Base-by-base conservation (phyloP, 441 rosid genomes). In the Daphne laureola region DNA sequence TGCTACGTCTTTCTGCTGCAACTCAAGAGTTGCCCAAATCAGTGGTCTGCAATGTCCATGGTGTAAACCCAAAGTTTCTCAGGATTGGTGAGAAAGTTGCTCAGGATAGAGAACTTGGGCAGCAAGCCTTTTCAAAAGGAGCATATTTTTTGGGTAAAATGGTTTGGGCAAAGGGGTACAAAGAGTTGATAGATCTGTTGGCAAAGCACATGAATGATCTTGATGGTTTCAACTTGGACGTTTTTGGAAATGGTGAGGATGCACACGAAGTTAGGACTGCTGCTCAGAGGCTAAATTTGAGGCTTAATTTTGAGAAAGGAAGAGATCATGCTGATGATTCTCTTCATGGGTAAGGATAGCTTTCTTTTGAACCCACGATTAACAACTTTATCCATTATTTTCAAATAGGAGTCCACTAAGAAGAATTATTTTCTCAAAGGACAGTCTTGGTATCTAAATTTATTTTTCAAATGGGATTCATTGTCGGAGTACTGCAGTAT, bases 91-190 rank as follows among this genome's bases (percentile, higher is more conserved):
- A 89, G 53, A 86, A 74, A 55, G 73, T 89, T 56, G 87, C 82
- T 52, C 81, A 77, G 53, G 96, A 89, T 64, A 78, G 69, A 71
- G 88, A 86, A 57, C 90, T 76, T 44, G 98, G 98, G 57, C 88
- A 86, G 75, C 81, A 84, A 72, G 84, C 96, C 49, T 88, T 92
- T 73, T 89, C 96, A 27, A 86, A 89, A 68, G 98, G 92, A 58
- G 98, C 96, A 40, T 92, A 92, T 67, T 92, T 92, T 67, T 73
- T 92, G 52, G 98, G 96, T 43, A 92, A 92, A 79, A 84, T 92
- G 97, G 97, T 92, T 51, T 92, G 98, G 98, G 98, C 98, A 51
- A 92, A 92, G 78, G 98, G 98, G 53, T 92, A 92, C 80, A 77
- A 73, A 57, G 98, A 92, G 69, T 74, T 92, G 69, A 80, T 92